phyloP scores from a whole-genome alignment of 331 rosid species.

The Pyrus hybrid region DNA sequence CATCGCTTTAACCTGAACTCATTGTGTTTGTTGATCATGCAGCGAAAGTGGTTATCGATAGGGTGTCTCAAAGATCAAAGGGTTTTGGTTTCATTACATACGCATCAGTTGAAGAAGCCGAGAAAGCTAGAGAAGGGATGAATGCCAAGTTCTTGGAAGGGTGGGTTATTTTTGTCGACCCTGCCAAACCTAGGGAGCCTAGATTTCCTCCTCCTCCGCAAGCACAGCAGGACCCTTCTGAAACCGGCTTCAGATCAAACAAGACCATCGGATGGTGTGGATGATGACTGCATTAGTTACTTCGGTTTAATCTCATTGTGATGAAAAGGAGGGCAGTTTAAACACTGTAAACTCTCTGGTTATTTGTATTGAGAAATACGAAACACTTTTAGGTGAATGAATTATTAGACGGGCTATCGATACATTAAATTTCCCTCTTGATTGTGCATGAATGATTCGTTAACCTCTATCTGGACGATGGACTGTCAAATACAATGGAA shows the following conservation, averaged over 20 bases:
- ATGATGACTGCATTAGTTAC: slow-evolving; percentile 21
- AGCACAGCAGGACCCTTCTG: slow-evolving; percentile 44
- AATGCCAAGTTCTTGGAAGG: slow-evolving; percentile 91
- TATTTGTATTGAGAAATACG: background rate
- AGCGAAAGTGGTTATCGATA: slow-evolving; percentile 78
- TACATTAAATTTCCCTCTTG: background rate
- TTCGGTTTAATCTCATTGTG: slow-evolving; percentile 1
- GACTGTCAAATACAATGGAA: too few relatives aligned
- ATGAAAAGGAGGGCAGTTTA: background rate
- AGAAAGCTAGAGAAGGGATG: slow-evolving; percentile 72
- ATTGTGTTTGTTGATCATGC: slow-evolving; percentile 15
- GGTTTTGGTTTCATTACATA: slow-evolving; percentile 77
- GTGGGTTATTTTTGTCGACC: slow-evolving; percentile 95
- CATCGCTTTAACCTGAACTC: slow-evolving; percentile 6
- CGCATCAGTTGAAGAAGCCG: slow-evolving; percentile 63
- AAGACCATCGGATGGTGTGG: slow-evolving; percentile 94
- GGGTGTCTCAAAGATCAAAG: slow-evolving; percentile 81
- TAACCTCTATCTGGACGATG: too few relatives aligned
- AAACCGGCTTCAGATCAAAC: slow-evolving; percentile 62
- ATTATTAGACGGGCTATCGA: background rate
- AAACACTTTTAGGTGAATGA: background rate
- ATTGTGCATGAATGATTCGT: too few relatives aligned
- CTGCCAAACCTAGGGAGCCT: slow-evolving; percentile 76
- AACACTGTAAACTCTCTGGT: slow-evolving; percentile 3
- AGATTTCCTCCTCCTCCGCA: slow-evolving; percentile 52